A percentile compares a stretch with the other conserved stretches of the same genome.
These are phyloP conservation scores for Pseudohyphozyma bogoriensis DNA, from an alignment of 768 basidiomycete genomes.

Conservation along the genomic window DNA sequence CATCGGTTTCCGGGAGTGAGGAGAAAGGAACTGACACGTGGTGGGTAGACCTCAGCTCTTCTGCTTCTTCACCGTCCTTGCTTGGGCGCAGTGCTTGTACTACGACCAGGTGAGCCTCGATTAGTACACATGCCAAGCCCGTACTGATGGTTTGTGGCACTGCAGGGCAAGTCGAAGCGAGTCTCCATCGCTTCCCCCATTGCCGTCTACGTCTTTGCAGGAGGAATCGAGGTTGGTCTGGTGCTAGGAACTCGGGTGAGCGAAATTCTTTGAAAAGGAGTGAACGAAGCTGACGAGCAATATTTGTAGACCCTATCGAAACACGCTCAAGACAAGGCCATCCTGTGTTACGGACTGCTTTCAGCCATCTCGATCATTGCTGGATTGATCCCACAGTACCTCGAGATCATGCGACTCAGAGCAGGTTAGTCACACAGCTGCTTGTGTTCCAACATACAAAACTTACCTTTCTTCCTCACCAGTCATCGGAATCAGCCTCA, in stretches of 20 bases:
- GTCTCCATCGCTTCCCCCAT: conserved; percentile 39
- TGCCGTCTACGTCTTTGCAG: conserved; percentile 44
- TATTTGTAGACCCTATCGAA: background rate
- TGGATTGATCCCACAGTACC: conserved; percentile 52
- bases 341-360: conserved; percentile 56
- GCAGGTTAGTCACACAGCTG: too few relatives aligned
- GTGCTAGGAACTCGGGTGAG: conserved; percentile 51
- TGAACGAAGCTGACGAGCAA: too few relatives aligned
- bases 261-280: too few relatives aligned
- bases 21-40: background rate
- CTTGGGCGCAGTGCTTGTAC: conserved; percentile 62
- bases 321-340: conserved; percentile 26
- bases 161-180: conserved; percentile 39
- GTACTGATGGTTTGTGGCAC: conserved; percentile 22
- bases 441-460: too few relatives aligned
- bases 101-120: conserved; percentile 41
- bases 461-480: too few relatives aligned
- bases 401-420: conserved; percentile 57
- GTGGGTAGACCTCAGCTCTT: conserved; percentile 43
- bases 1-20: background rate
- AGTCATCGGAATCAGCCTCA: conserved; percentile 57
- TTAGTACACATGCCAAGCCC: too few relatives aligned
- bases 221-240: conserved; percentile 52
- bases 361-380: conserved; percentile 50
- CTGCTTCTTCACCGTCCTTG: conserved; percentile 50